Conservation (phyloP, 768 basidiomycete species). For the Cystofilobasidium macerans region DNA sequence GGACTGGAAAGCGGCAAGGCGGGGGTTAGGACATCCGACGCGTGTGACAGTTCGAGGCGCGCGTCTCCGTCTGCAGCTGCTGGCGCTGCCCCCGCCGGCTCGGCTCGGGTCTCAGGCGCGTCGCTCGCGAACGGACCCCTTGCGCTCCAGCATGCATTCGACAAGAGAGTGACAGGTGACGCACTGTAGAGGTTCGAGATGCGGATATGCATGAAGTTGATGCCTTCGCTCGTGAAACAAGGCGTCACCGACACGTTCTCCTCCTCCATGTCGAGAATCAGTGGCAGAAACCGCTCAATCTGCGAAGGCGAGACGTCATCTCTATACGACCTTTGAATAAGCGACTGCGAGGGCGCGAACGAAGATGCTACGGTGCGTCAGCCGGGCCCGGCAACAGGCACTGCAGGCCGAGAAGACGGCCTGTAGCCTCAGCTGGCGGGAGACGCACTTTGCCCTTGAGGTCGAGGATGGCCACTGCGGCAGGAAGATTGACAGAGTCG, state of each 20-base stretch:
- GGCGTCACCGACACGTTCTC: conserved; percentile 93
- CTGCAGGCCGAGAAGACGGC: neutral
- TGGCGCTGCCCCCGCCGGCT: neutral
- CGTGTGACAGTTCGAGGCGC: too few relatives aligned
- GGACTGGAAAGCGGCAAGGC: conserved; percentile 47
- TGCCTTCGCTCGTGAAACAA: conserved; percentile 84
- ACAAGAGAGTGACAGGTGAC: conserved; percentile 35
- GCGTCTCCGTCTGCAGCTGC: neutral
- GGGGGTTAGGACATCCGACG: neutral
- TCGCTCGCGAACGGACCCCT: neutral
- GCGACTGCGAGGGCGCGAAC: conserved; percentile 43
- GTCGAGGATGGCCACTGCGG: conserved; percentile 75
- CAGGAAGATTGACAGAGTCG: neutral
- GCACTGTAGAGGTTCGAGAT: conserved; percentile 93
- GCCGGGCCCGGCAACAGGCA: too few relatives aligned
- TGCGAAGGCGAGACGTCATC: conserved; percentile 85
- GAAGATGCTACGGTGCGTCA: too few relatives aligned
- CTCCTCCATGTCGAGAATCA: conserved; percentile 90
- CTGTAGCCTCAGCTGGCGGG: neutral
- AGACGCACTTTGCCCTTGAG: conserved; percentile 74
- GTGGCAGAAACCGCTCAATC: conserved; percentile 85
- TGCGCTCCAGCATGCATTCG: neutral
- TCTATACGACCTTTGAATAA: conserved; percentile 91
- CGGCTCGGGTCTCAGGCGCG: neutral
- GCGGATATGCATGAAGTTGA: conserved; percentile 98